Conservation (phyloP, 1,139 yeast genomes). For the Suhomyces taliae region DNA sequence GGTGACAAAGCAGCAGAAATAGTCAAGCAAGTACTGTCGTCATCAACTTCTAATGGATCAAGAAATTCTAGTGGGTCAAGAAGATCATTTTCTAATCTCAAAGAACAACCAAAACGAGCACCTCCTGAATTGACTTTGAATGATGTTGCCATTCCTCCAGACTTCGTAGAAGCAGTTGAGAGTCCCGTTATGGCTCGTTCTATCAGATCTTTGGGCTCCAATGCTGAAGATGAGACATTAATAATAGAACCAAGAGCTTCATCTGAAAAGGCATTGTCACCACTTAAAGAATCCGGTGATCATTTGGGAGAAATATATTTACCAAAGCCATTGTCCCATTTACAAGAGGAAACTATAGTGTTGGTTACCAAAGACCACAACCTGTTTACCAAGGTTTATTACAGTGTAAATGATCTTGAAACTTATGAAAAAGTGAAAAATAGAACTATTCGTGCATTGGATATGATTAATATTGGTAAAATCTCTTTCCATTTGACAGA, state of each 20-base stretch:
- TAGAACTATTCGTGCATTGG: conserved; percentile 39
- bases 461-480: conserved; percentile 38
- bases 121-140: neutral
- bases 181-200: neutral
- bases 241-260: neutral
- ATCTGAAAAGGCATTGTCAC: neutral
- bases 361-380: conserved; percentile 62
- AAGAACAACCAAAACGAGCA: neutral
- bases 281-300: neutral
- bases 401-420: conserved; percentile 17
- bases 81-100: neutral
- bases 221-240: conserved; percentile 3
- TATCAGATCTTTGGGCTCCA: conserved; percentile 2
- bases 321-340: conserved; percentile 21
- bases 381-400: conserved; percentile 48
- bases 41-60: conserved; percentile 8
- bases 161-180: conserved; percentile 1
- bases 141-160: neutral
- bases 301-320: conserved; percentile 27
- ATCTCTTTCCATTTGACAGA: conserved; percentile 70
- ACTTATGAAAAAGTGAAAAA: conserved; percentile 28
- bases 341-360: conserved; percentile 22
- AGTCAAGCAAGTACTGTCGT: conserved; percentile 28
- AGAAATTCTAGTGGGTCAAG: conserved; percentile 4
- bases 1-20: conserved; percentile 43